These are phyloP conservation scores for Penicillium verhagenii DNA, from an alignment of 495 filamentous ascomycete genomes.

Conservation along the genomic window DNA sequence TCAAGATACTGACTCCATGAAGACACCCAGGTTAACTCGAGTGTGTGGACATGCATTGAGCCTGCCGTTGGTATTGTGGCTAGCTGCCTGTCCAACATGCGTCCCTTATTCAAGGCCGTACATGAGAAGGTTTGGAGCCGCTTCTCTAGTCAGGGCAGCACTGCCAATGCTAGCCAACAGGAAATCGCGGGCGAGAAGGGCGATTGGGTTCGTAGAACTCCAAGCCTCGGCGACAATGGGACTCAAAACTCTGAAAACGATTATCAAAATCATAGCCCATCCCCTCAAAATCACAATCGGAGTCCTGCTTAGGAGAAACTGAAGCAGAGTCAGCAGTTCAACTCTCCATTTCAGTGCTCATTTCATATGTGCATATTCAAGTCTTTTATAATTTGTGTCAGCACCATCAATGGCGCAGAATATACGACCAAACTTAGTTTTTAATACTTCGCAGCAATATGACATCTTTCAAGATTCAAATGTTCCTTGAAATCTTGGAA, in stretches of 20 bases:
- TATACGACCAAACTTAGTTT: too few species aligned
- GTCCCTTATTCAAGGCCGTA: constrained; percentile 29
- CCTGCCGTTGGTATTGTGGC: constrained; percentile 35
- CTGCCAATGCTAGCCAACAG: constrained; percentile 12
- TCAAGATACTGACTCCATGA: not conserved
- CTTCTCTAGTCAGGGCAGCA: not conserved
- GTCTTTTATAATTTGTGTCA: too few species aligned
- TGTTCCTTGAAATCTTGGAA: too few species aligned
- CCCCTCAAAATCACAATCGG: not conserved
- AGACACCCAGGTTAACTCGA: constrained; percentile 33
- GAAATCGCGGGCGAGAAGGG: constrained; percentile 15
- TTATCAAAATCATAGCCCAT: not conserved
- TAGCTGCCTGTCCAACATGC: constrained; percentile 34
- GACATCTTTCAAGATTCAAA: too few species aligned
- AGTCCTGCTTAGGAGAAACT: not conserved
- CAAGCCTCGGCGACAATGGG: constrained; percentile 7
- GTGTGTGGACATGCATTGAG: constrained; percentile 40
- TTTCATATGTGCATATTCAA: too few species aligned
- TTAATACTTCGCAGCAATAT: too few species aligned
- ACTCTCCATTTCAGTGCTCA: too few species aligned
- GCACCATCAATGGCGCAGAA: too few species aligned
- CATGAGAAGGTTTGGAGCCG: constrained; percentile 22
- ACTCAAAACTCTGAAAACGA: not conserved
- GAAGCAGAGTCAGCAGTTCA: too few species aligned
- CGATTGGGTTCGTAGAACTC: constrained; percentile 8